Conservation (phyloP, 495 filamentous ascomycete species). For the Talaromyces liani region DNA sequence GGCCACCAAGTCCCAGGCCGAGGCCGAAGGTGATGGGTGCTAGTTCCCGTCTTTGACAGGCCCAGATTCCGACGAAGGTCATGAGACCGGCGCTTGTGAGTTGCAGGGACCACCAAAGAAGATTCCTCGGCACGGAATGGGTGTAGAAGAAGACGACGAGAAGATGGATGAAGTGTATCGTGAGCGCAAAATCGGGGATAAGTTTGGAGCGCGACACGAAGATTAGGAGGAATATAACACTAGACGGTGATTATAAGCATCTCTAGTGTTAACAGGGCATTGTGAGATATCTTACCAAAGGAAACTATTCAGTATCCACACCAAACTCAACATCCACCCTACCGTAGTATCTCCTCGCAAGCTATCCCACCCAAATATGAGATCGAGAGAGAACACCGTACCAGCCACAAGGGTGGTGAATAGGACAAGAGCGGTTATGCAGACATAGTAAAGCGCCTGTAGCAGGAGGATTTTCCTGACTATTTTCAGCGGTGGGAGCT, state of each 20-base stretch:
- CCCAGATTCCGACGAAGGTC: constrained; percentile 74
- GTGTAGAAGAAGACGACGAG: constrained; percentile 70
- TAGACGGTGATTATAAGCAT: constrained; percentile 8
- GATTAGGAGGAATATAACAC: constrained; percentile 66
- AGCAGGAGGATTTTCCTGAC: constrained; percentile 78
- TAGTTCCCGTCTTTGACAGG: constrained; percentile 83
- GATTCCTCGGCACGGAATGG: constrained; percentile 59
- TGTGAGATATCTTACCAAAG: constrained; percentile 53
- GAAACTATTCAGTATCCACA: constrained; percentile 75
- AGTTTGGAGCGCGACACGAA: constrained; percentile 83
- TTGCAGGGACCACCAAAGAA: constrained; percentile 87
- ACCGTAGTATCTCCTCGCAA: constrained; percentile 83
- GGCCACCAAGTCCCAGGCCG: constrained; percentile 32
- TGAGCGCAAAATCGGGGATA: constrained; percentile 87
- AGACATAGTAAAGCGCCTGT: constrained; percentile 77
- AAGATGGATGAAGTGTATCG: constrained; percentile 82
- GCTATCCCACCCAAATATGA: constrained; percentile 75
- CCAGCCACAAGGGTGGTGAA: constrained; percentile 87
- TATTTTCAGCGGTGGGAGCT: constrained; percentile 79
- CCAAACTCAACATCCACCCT: constrained; percentile 84
- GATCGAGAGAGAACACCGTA: constrained; percentile 55
- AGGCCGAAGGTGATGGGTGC: constrained; percentile 77
- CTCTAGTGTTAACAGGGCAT: constrained; percentile 5
- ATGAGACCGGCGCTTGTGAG: constrained; percentile 59
- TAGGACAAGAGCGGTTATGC: constrained; percentile 66